phyloP scores from a whole-genome alignment of 2,329 filamentous ascomycete species.

The Talaromyces rugulosus region DNA sequence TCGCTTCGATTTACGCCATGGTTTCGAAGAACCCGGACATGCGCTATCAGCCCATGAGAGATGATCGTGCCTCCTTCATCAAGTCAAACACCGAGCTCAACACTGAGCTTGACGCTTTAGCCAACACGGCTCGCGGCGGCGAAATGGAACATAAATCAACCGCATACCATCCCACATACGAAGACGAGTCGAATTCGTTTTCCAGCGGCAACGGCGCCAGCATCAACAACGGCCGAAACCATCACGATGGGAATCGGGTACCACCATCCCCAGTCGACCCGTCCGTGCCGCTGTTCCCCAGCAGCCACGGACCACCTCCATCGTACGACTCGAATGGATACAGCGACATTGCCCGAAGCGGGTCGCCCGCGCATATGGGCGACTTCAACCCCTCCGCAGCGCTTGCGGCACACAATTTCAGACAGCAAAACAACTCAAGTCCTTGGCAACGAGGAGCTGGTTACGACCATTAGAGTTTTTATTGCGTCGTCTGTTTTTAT shows the following conservation, averaged over 20 bases:
- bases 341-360: slow-evolving; percentile 5
- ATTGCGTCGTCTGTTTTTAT: slow-evolving; percentile 19
- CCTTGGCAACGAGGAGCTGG: slow-evolving; percentile 64
- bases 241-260: slow-evolving; percentile 27
- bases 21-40: slow-evolving; percentile 92
- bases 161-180: slow-evolving; percentile 60
- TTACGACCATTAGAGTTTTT: slow-evolving; percentile 50
- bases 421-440: slow-evolving; percentile 52
- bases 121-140: slow-evolving; percentile 82
- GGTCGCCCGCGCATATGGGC: slow-evolving; percentile 9
- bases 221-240: slow-evolving; percentile 46
- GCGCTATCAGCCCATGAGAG: slow-evolving; percentile 92
- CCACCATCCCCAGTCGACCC: slow-evolving; percentile 45
- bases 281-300: slow-evolving; percentile 45
- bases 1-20: slow-evolving; percentile 73
- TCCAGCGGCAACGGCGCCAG: slow-evolving; percentile 48
- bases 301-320: slow-evolving; percentile 37
- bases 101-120: slow-evolving; percentile 85
- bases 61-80: slow-evolving; percentile 95
- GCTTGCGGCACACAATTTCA: slow-evolving; percentile 29
- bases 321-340: slow-evolving; percentile 23
- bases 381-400: slow-evolving; percentile 28
- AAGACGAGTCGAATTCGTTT: slow-evolving; percentile 68
- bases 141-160: slow-evolving; percentile 40
- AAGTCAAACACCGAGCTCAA: slow-evolving; percentile 85